Evolutionary conservation across 306 rosid species (phyloP).

Genomic region (Dalbergia cultrata): DNA sequence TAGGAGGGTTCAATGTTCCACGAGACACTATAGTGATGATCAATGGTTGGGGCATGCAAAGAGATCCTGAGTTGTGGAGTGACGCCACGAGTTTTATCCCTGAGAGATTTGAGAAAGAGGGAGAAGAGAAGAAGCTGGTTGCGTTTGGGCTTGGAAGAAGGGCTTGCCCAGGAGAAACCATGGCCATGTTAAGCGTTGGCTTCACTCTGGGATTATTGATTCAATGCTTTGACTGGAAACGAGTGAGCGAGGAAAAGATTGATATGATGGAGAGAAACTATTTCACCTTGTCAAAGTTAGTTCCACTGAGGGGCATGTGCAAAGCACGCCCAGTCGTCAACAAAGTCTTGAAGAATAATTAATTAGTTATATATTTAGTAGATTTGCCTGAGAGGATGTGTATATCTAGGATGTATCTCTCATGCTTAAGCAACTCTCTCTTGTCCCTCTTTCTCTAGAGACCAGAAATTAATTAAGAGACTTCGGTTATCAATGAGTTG

Average conservation of each 20-base stretch:
- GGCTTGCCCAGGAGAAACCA: constrained; percentile 32
- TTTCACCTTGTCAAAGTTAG: constrained; percentile 1
- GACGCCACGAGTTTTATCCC: constrained; percentile 32
- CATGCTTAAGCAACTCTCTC: too few species aligned
- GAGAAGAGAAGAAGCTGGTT: background rate
- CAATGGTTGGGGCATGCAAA: constrained; percentile 37
- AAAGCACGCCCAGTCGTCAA: constrained; percentile 18
- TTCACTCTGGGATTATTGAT: constrained; percentile 29
- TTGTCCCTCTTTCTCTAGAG: too few species aligned
- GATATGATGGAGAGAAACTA: constrained; percentile 25
- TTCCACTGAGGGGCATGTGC: constrained; percentile 32
- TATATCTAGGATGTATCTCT: too few species aligned
- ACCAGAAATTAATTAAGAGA: too few species aligned
- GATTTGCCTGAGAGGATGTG: background rate
- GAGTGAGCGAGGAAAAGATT: background rate
- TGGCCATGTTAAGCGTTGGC: constrained; percentile 4
- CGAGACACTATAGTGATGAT: background rate
- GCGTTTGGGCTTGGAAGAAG: constrained; percentile 43
- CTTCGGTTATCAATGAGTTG: too few species aligned
- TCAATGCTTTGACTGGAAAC: constrained; percentile 47
- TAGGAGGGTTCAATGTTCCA: constrained; percentile 31
- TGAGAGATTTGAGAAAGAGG: constrained; percentile 38
- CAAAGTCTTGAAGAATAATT: background rate
- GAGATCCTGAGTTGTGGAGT: constrained; percentile 9
- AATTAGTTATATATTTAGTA: background rate